These are phyloP conservation scores for Exserohilum turcica DNA, from an alignment of 2,329 filamentous ascomycete genomes.

Conservation along the genomic window DNA sequence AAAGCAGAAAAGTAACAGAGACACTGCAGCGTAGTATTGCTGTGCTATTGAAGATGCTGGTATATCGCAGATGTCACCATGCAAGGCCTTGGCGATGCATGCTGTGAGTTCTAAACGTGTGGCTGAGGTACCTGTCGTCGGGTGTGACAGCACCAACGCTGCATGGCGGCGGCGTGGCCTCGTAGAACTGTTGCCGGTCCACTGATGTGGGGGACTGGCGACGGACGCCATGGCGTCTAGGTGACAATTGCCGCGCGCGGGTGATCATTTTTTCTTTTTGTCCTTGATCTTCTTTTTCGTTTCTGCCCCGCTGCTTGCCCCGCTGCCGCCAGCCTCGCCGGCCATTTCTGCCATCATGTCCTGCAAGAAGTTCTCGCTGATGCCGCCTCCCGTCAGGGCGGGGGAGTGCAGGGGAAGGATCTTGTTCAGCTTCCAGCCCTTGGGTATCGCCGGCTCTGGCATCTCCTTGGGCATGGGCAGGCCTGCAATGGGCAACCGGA, in stretches of 20 bases:
- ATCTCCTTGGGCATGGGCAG: constrained; percentile 70
- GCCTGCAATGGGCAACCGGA: constrained; percentile 74
- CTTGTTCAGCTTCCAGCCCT: constrained; percentile 87
- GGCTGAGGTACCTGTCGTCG: background rate
- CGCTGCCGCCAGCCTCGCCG: constrained; percentile 41
- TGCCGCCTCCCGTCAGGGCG: constrained; percentile 88
- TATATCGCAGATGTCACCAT: background rate
- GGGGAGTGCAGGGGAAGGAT: constrained; percentile 86
- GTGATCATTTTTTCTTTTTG: constrained; percentile 46
- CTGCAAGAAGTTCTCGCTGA: constrained; percentile 91
- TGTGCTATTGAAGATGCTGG: constrained; percentile 1
- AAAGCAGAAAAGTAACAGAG: background rate
- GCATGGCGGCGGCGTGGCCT: constrained; percentile 2
- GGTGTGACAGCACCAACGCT: background rate
- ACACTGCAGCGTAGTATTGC: background rate
- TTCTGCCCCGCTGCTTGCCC: constrained; percentile 31
- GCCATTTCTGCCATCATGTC: constrained; percentile 97
- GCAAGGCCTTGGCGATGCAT: background rate
- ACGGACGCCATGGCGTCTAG: background rate
- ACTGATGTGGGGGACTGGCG: background rate
- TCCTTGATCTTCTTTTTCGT: constrained; percentile 45
- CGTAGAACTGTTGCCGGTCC: background rate
- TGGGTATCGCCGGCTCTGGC: constrained; percentile 69
- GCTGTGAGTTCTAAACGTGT: background rate
- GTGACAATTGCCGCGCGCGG: background rate